Evolutionary conservation across 148 eudicot species (phyloP), one percentile per base, ranked within the genome.

Genomic region (Nepenthes gracilis): DNA sequence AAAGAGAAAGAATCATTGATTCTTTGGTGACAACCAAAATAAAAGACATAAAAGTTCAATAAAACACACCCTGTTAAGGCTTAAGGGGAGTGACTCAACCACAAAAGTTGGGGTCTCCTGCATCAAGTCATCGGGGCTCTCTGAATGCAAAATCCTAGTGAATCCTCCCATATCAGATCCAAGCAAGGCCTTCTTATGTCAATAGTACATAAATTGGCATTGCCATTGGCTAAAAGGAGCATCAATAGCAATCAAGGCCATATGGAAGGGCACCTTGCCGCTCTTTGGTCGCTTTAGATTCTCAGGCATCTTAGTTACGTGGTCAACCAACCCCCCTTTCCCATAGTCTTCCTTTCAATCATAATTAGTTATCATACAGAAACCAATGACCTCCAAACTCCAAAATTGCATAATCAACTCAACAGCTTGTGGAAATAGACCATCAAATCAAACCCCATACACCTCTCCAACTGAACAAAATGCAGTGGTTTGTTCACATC

Each of bases 181-280:
- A 65, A 83, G 81, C 78, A 79, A 58, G 55, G 78, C 81, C 66
- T 73, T 84, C 83, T 84, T 93, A 62, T 93, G 89, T 96, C 99
- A 93, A 65, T 93, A 93, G 60, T 88, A 93, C 99, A 93, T 93
- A 68, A 93, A 79, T 54, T 96, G 80, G 61, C 99, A 86, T 71
- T 93, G 96, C 99, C 96, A 93, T 84, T 86, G 75, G 69, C 89
- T 93, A 66, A 88, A 93, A 57, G 96, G 81, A 48, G 96, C 87
- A 86, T 93, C 96, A 15, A 96, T 93, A 58, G 99, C 95, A 6
- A 96, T 93, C 55, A 93, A 69, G 32, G 92, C 95, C 36, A 93
- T 85, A 77, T 93, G 96, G 60, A 85, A 93, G 33, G 73, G 78
- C 33, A 66, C 58, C 69, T 75, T 83, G 12, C 54, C 68, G 15